Evolutionary conservation across 176 grass and related monocot species (phyloP).

Genomic region (Tuctoria greenei): DNA sequence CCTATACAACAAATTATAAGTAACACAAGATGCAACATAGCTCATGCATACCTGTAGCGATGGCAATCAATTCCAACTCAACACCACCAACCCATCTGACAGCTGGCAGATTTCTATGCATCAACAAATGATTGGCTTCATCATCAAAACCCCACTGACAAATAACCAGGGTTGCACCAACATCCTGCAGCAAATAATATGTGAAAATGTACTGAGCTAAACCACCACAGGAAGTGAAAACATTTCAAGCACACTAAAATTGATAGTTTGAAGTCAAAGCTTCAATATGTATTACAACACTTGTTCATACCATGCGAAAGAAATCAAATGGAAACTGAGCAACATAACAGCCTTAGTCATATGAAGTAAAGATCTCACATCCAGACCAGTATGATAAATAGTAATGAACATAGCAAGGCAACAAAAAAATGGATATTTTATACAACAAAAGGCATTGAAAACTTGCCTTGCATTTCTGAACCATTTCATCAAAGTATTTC

Average conservation of each 20-base stretch:
- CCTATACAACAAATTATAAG: not conserved
- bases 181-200: conserved; percentile 57
- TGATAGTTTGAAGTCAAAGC: not conserved
- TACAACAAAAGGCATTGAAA: not conserved
- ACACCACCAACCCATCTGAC: conserved; percentile 99
- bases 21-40: not conserved
- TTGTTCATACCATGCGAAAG: not conserved
- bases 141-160: conserved; percentile 99
- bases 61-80: conserved; percentile 97
- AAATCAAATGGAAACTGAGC: not conserved
- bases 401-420: not conserved
- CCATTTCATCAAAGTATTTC: conserved; percentile 98
- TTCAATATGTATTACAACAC: not conserved
- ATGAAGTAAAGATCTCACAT: not conserved
- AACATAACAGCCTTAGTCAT: not conserved
- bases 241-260: not conserved
- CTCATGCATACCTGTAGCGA: conserved; percentile 70
- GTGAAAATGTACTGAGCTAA: not conserved
- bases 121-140: conserved; percentile 94
- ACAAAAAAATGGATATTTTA: not conserved
- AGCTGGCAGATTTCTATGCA: conserved; percentile 91
- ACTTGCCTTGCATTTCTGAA: conserved; percentile 96
- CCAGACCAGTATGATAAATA: conserved; percentile 19
- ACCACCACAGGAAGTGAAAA: not conserved
- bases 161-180: conserved; percentile 92